Conservation (phyloP, 2,329 filamentous ascomycete genomes). For the Dactylellina parvicollis region DNA sequence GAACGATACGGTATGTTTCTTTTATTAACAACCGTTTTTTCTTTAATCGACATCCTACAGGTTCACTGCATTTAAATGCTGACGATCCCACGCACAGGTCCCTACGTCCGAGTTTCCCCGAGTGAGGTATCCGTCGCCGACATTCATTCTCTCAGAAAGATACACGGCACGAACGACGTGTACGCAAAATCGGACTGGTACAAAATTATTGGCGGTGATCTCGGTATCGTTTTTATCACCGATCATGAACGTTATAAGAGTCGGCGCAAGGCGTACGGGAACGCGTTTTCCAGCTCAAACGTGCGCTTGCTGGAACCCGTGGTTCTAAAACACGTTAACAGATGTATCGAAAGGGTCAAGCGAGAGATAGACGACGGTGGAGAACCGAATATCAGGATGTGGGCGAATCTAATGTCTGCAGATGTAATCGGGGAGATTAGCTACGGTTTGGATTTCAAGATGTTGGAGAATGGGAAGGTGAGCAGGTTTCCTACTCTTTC, state of each 20-base stretch:
- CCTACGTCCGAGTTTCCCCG: slow-evolving; percentile 23
- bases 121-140: slow-evolving; percentile 6
- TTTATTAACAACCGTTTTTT: background rate
- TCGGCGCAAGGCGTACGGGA: slow-evolving; percentile 9
- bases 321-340: slow-evolving; percentile 6
- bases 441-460: slow-evolving; percentile 12
- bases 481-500: too few species aligned
- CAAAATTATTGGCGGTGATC: background rate
- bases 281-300: slow-evolving; percentile 16
- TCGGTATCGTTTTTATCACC: background rate
- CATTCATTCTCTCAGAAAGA: background rate
- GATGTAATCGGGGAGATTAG: slow-evolving; percentile 22
- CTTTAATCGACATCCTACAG: background rate
- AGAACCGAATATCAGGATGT: background rate
- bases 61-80: background rate
- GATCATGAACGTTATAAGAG: slow-evolving; percentile 1
- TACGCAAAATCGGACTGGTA: slow-evolving; percentile 14
- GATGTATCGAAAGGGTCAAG: background rate
- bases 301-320: slow-evolving; percentile 24
- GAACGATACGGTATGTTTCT: slow-evolving; percentile 5
- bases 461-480: slow-evolving; percentile 23
- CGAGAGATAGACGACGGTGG: background rate
- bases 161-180: slow-evolving; percentile 1
- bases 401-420: background rate
- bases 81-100: background rate